phyloP scores from a whole-genome alignment of 2,329 filamentous ascomycete genomes.

The Phoma sp. region DNA sequence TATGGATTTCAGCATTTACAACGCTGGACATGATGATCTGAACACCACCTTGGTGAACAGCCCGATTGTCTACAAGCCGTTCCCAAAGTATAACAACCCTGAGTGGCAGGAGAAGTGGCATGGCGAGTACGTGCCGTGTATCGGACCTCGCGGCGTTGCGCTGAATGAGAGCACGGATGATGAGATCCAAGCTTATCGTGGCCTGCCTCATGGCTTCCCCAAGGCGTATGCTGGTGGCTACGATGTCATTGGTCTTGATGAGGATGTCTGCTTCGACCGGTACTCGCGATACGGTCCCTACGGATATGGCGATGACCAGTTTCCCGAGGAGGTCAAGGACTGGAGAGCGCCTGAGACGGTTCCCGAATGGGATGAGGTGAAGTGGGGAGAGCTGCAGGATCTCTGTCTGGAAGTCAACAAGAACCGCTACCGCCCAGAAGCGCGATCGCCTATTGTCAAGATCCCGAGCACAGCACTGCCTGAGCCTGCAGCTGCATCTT shows the following conservation, averaged over 20 bases:
- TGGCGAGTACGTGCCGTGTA: slow-evolving; percentile 69
- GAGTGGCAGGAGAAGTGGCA: slow-evolving; percentile 65
- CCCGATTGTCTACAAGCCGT: slow-evolving; percentile 71
- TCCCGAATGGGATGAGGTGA: slow-evolving; percentile 68
- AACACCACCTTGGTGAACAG: slow-evolving; percentile 32
- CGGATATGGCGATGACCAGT: slow-evolving; percentile 62
- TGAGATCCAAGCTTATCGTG: slow-evolving; percentile 67
- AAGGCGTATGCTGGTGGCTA: slow-evolving; percentile 48
- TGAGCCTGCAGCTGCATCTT: slow-evolving; percentile 33
- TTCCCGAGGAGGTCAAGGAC: slow-evolving; percentile 55
- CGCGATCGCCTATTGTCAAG: slow-evolving; percentile 50
- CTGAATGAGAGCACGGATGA: slow-evolving; percentile 67
- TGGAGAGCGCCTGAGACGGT: slow-evolving; percentile 48
- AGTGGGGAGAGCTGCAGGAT: slow-evolving; percentile 75
- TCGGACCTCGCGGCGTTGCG: slow-evolving; percentile 62
- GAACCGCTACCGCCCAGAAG: slow-evolving; percentile 61
- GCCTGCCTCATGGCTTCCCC: slow-evolving; percentile 57
- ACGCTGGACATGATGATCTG: slow-evolving; percentile 44
- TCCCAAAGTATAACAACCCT: slow-evolving; percentile 72
- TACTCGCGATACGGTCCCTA: slow-evolving; percentile 63
- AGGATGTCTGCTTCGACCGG: slow-evolving; percentile 70
- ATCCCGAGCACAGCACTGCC: slow-evolving; percentile 38
- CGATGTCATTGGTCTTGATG: slow-evolving; percentile 48
- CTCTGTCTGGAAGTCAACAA: slow-evolving; percentile 71
- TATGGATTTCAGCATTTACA: slow-evolving; percentile 49